Evolutionary conservation across 164 flowering plant genomes (phyloP).

Genomic region (Vitis vinifera): DNA sequence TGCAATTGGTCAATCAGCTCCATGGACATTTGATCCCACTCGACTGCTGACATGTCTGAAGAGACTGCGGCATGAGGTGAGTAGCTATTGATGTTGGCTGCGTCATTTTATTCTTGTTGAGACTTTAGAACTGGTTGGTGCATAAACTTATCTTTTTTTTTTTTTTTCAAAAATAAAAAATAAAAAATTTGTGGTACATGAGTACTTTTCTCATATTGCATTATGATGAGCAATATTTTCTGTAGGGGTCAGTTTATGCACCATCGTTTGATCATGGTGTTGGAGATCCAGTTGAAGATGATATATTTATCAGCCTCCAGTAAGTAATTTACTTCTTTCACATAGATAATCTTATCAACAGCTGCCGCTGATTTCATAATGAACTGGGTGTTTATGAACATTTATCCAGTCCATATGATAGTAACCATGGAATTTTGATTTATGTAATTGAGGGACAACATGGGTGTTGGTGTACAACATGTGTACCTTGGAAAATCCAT

Average conservation of each 20-base stretch:
- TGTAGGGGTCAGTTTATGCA: constrained; percentile 80
- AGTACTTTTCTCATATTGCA: not conserved
- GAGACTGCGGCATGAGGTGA: constrained; percentile 63
- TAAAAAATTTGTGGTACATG: not conserved
- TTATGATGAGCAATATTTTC: constrained; percentile 9
- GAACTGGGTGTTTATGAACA: too few relatives aligned
- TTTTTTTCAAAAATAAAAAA: not conserved
- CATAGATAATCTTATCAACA: not conserved
- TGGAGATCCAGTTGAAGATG: constrained; percentile 95
- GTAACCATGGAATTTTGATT: not conserved
- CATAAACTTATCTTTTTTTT: not conserved
- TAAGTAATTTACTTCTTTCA: constrained; percentile 37
- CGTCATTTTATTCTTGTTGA: not conserved
- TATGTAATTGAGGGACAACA: not conserved
- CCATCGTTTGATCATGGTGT: constrained; percentile 96
- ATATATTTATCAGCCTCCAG: constrained; percentile 76
- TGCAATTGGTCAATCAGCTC: constrained; percentile 60
- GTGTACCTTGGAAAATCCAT: too few relatives aligned
- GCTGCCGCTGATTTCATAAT: not conserved
- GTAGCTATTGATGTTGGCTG: not conserved
- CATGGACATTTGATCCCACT: constrained; percentile 90
- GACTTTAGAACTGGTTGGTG: not conserved
- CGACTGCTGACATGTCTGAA: constrained; percentile 57
- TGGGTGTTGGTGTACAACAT: not conserved
- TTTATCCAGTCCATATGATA: not conserved